Conservation (phyloP, 768 basidiomycete species). For the Plicaturopsis crispa region DNA sequence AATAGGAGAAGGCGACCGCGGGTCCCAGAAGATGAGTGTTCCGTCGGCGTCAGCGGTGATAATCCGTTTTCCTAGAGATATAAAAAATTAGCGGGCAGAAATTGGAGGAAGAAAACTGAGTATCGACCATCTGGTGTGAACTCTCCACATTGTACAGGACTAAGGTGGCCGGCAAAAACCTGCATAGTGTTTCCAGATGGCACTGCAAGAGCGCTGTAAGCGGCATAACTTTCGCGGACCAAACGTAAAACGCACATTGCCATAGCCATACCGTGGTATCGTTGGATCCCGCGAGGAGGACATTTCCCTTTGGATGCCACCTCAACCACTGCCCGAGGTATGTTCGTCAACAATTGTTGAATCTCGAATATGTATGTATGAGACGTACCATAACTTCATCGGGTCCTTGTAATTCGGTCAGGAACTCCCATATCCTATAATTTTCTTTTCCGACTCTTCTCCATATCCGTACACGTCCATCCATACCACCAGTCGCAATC, state of each 20-base stretch:
- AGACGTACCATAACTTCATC: constrained; percentile 87
- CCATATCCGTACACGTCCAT: constrained; percentile 92
- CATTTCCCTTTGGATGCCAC: constrained; percentile 94
- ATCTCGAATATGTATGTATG: neutral
- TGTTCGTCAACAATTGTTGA: constrained; percentile 2
- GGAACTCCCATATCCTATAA: constrained; percentile 85
- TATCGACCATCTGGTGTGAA: constrained; percentile 85
- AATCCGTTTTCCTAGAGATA: constrained; percentile 68
- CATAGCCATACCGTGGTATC: constrained; percentile 95
- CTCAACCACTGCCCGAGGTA: constrained; percentile 65
- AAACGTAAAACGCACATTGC: constrained; percentile 54
- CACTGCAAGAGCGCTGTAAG: constrained; percentile 55
- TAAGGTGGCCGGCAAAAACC: constrained; percentile 88
- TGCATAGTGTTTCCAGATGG: constrained; percentile 94
- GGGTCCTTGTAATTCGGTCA: constrained; percentile 87
- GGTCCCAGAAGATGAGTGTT: constrained; percentile 86
- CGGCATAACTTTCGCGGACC: neutral
- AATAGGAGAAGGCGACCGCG: constrained; percentile 64
- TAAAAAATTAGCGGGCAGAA: constrained; percentile 2
- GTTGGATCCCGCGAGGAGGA: constrained; percentile 87
- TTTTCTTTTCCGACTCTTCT: constrained; percentile 69
- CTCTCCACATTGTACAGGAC: constrained; percentile 76
- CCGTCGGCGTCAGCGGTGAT: constrained; percentile 83
- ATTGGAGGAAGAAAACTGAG: neutral
- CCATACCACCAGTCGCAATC: constrained; percentile 96